Percentiles rank a stretch among this genome's conserved stretches.
phyloP scores from a whole-genome alignment of 1,284 basidiomycete species.

The Ustilago hordei region DNA sequence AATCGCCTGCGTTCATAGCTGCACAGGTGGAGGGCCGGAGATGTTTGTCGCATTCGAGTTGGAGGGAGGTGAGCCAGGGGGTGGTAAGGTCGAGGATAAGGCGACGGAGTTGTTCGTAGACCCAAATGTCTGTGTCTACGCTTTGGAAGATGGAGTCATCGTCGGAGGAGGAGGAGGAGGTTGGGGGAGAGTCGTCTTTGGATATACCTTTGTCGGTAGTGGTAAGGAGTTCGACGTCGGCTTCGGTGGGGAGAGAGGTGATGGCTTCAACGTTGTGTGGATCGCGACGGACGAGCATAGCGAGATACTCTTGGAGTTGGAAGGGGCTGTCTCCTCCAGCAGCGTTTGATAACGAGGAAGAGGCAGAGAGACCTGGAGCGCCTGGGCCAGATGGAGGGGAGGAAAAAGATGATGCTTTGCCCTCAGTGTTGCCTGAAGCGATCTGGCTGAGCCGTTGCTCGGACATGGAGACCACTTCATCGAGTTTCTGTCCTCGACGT shows the following conservation, averaged over 20 bases:
- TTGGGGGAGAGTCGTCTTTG: slow-evolving; percentile 15
- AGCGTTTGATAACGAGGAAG: slow-evolving; percentile 4
- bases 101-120: slow-evolving; percentile 92
- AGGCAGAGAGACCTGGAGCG: slow-evolving; percentile 10
- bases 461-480: slow-evolving; percentile 38
- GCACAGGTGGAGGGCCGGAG: slow-evolving; percentile 76
- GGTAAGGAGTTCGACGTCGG: slow-evolving; percentile 37
- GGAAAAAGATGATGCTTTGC: slow-evolving; percentile 16
- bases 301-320: slow-evolving; percentile 94
- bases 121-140: slow-evolving; percentile 82
- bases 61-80: slow-evolving; percentile 86
- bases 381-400: slow-evolving; percentile 7
- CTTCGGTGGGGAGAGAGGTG: slow-evolving; percentile 74
- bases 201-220: slow-evolving; percentile 68
- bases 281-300: slow-evolving; percentile 83
- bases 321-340: slow-evolving; percentile 80
- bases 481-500: slow-evolving; percentile 54
- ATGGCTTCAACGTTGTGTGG: slow-evolving; percentile 88
- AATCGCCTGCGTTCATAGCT: slow-evolving; percentile 97
- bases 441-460: slow-evolving; percentile 25
- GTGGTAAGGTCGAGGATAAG: slow-evolving; percentile 91
- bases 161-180: slow-evolving; percentile 1
- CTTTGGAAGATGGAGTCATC: slow-evolving; percentile 27
- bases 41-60: slow-evolving; percentile 77
- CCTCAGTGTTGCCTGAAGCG: background rate